A percentile compares a stretch with the other conserved stretches of the same genome.
Conservation (phyloP, 805 yeast species). For the Saccharomycopsis sp. region DNA sequence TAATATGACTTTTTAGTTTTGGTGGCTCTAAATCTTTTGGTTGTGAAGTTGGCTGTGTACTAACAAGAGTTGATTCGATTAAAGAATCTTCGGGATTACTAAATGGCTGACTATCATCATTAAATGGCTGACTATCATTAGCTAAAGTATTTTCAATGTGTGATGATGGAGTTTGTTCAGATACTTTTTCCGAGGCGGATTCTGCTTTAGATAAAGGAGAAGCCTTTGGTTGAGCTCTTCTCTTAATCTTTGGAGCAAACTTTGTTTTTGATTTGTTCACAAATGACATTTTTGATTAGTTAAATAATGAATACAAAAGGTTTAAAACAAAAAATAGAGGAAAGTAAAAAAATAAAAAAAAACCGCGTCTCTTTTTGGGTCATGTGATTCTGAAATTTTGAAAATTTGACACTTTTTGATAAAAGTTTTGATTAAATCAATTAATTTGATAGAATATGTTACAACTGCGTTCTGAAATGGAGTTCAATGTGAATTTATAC, state of each 20-base stretch:
- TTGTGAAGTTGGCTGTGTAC: neutral
- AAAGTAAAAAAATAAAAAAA: no score
- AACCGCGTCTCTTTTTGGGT: no score
- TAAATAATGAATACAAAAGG: no score
- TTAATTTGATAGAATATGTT: no score
- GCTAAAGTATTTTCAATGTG: neutral
- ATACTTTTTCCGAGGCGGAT: neutral
- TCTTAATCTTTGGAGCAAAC: slow-evolving; percentile 16
- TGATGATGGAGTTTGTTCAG: neutral
- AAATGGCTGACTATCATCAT: neutral
- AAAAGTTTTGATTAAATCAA: no score
- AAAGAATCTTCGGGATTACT: no score
- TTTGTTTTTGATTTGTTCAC: slow-evolving; percentile 15
- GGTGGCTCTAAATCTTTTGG: neutral
- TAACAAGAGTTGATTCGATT: neutral
- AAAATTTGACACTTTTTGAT: no score
- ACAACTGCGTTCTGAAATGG: no score
- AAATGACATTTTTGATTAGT: no score
- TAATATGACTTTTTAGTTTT: neutral
- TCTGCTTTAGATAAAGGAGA: neutral
- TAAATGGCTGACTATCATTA: neutral
- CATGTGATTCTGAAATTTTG: no score
- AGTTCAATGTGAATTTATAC: no score
- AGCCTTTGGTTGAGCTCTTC: neutral
- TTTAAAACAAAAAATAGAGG: no score